Conservation (phyloP, 1,284 basidiomycete genomes). For the Bjerkandera adusta region DNA sequence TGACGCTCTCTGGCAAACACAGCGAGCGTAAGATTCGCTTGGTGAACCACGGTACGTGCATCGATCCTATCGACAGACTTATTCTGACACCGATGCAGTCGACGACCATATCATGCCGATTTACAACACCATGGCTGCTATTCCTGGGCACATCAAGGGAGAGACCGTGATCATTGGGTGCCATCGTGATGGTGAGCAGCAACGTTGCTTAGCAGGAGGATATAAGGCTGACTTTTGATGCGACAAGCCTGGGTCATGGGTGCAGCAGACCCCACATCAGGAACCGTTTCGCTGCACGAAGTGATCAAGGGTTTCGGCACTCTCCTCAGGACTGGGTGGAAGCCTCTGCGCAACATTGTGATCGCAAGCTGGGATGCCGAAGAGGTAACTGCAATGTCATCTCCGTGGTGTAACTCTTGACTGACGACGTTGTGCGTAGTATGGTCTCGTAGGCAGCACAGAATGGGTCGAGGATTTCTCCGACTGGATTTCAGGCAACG, state of each 20-base stretch:
- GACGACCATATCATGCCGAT: conserved; percentile 80
- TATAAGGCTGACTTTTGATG: background rate
- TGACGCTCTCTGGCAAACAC: conserved; percentile 61
- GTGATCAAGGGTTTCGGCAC: conserved; percentile 80
- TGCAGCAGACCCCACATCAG: conserved; percentile 84
- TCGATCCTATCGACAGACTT: background rate
- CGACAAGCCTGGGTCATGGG: conserved; percentile 49
- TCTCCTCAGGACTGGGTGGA: conserved; percentile 79
- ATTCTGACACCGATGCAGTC: conserved; percentile 38
- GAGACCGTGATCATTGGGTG: conserved; percentile 87
- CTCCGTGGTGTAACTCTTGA: background rate
- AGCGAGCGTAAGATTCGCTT: conserved; percentile 24
- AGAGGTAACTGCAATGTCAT: conserved; percentile 48
- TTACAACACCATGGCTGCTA: conserved; percentile 87
- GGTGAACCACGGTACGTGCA: conserved; percentile 9
- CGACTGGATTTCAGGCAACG: conserved; percentile 73
- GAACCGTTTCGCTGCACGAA: conserved; percentile 85
- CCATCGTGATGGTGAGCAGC: conserved; percentile 74
- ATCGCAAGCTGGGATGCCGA: conserved; percentile 94
- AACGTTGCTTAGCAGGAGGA: no score
- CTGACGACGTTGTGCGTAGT: conserved; percentile 39
- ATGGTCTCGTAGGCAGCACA: conserved; percentile 84
- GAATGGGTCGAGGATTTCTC: conserved; percentile 92
- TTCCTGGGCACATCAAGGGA: conserved; percentile 86
- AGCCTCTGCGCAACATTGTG: conserved; percentile 84